Conservation (phyloP, 225 moss, liverwort and hornwort species). For the Takakia lepidozioides region DNA sequence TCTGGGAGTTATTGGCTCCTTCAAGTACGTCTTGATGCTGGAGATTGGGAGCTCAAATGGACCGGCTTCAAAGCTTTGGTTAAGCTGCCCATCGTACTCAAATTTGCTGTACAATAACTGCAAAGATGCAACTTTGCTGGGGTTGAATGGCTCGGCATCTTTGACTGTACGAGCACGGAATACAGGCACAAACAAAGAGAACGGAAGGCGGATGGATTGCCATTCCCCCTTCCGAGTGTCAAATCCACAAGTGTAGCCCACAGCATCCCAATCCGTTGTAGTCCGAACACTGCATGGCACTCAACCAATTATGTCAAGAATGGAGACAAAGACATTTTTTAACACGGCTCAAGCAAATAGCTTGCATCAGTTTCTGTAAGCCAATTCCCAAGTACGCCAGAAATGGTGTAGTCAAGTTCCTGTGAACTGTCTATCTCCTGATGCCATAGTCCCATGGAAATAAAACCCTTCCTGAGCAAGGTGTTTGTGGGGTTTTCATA, state of each 20-base stretch:
- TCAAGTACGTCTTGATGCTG: conserved; percentile 62
- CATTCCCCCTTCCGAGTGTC: conserved; percentile 68
- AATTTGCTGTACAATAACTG: conserved; percentile 94
- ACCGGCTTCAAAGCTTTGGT: conserved; percentile 73
- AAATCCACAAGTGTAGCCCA: conserved; percentile 74
- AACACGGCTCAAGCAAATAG: too few relatives aligned
- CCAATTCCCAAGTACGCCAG: too few relatives aligned
- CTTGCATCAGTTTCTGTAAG: too few relatives aligned
- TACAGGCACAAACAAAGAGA: conserved; percentile 57
- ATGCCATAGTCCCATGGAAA: too few relatives aligned
- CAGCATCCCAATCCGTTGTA: conserved; percentile 66
- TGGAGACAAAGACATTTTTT: too few relatives aligned
- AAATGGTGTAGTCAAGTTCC: too few relatives aligned
- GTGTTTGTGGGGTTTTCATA: too few relatives aligned
- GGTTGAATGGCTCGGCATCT: conserved; percentile 56
- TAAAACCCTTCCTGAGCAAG: too few relatives aligned
- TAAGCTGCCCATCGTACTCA: conserved; percentile 67
- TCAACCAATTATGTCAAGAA: too few relatives aligned
- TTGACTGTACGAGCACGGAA: conserved; percentile 63
- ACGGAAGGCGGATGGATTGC: conserved; percentile 73
- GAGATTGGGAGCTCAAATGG: conserved; percentile 73
- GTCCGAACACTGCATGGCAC: conserved; percentile 68
- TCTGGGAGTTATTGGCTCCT: conserved; percentile 56
- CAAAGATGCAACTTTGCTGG: conserved; percentile 49
- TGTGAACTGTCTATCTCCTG: too few relatives aligned